Evolutionary conservation across 495 filamentous ascomycete genomes (phyloP), one percentile per base, ranked within the genome.

Genomic region (Talaromyces stipitatus): DNA sequence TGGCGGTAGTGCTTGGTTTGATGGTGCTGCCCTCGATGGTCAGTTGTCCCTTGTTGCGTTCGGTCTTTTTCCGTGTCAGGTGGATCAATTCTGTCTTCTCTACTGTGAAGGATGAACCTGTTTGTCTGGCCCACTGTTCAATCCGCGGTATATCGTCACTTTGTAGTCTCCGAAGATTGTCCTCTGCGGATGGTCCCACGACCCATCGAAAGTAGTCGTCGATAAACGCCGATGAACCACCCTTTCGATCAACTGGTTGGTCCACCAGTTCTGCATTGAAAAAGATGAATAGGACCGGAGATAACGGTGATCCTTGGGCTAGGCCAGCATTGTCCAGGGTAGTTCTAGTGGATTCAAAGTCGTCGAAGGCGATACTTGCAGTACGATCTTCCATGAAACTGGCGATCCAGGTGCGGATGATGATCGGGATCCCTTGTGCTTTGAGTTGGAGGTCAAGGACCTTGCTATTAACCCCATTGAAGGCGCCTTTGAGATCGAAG

Each of bases 81-180:
- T 70, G 58, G 36, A 70, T 67, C 0, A 70, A 57, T 22, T 64
- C 60, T 12, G 60, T 66, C 50, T 69, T 69, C 50, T 69, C 62
- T 0, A 58, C 56, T 24, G 57, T 38, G 38, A 69, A 69, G 33
- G 38, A 56, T 11, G 59, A 61, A 1, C 65, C 57, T 2, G 60
- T 64, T n/a, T 27, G 20, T 10, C 50, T 43, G 0, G 59, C 61
- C 66, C 46, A 66, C 20, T 1, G 12, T 24, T 69, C 56, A 24
- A 64, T 66, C 0, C 64, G 57, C 1, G 62, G 58, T 11, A 66
- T 63, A 45, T 68, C 58, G 12, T 66, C 47, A 5, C 52, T 16
- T 43, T 62, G 36, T 11, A 66, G 58, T 20, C 54, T 62, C 5
- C 32, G 54, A 12, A 64, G 3, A 33, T 69, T 69, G 1, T 61